Conservation (phyloP, 768 basidiomycete genomes). For the Russula virescens region DNA sequence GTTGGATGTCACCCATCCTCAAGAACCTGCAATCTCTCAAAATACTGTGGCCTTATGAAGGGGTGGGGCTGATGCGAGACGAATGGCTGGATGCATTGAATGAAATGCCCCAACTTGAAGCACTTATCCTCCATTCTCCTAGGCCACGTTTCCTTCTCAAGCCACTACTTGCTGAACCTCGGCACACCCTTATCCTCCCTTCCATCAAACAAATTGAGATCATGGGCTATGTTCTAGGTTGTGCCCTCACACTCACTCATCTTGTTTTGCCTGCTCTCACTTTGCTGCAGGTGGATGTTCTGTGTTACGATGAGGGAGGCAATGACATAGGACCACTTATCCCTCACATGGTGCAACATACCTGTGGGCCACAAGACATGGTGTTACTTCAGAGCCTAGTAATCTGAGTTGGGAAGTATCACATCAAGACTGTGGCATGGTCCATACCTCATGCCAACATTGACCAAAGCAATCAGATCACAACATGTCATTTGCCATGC, state of each 20-base stretch:
- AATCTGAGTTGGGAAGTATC: background rate
- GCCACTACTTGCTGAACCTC: background rate
- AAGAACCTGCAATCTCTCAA: conserved; percentile 4
- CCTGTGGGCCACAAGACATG: background rate
- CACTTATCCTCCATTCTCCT: conserved; percentile 1
- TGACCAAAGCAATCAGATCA: rapidly evolving
- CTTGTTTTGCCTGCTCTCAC: conserved; percentile 10
- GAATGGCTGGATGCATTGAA: conserved; percentile 16
- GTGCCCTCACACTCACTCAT: conserved; percentile 1
- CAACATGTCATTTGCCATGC: background rate
- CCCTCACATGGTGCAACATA: background rate
- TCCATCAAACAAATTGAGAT: background rate
- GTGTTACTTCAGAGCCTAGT: conserved; percentile 2
- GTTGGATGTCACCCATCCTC: conserved; percentile 9
- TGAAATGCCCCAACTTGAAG: conserved; percentile 7
- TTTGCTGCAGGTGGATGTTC: background rate
- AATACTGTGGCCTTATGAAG: background rate
- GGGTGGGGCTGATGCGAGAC: background rate
- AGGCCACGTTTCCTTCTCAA: background rate
- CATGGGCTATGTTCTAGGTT: background rate
- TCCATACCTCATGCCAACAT: background rate
- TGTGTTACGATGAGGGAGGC: background rate
- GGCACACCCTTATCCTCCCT: background rate
- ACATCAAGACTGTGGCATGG: background rate
- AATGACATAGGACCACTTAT: background rate